phyloP scores from a whole-genome alignment of 1,284 basidiomycete genomes.

The Irpex rosettiformis region DNA sequence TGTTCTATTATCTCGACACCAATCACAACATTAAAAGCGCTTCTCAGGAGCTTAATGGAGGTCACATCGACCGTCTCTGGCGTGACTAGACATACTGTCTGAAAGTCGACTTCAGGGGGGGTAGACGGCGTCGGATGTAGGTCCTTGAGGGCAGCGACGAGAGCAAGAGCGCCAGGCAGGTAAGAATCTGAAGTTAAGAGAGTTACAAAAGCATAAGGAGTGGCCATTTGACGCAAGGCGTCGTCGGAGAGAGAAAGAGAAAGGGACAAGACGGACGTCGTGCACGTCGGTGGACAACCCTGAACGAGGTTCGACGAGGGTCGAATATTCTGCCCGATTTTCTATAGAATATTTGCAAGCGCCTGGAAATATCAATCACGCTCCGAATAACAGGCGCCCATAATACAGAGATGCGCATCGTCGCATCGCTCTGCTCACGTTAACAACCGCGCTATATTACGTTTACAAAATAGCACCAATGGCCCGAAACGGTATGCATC shows the following conservation, averaged over 20 bases:
- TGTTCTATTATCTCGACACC: conserved; percentile 87
- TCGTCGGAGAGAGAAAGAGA: conserved; percentile 17
- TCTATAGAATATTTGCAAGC: not conserved
- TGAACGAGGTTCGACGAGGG: conserved; percentile 3
- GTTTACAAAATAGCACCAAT: not conserved
- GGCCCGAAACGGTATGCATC: not conserved
- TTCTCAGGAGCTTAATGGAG: conserved; percentile 78
- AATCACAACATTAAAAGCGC: conserved; percentile 81
- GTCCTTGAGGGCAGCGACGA: conserved; percentile 81
- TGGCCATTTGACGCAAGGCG: conserved; percentile 46
- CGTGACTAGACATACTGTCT: conserved; percentile 91
- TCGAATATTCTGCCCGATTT: not conserved
- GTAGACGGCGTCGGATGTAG: conserved; percentile 60
- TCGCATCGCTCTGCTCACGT: not conserved
- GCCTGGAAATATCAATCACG: not conserved
- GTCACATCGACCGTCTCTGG: conserved; percentile 90
- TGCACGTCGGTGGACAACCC: conserved; percentile 15
- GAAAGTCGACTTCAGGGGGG: conserved; percentile 62
- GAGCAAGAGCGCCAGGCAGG: conserved; percentile 87
- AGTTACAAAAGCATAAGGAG: conserved; percentile 80
- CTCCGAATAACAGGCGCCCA: not conserved
- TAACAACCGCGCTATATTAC: not conserved
- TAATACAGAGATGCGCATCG: not conserved
- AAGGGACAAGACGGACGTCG: conserved; percentile 23
- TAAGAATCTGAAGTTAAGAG: conserved; percentile 89